Evolutionary conservation across 768 basidiomycete genomes (phyloP).

Genomic region (Rhodotorula toruloides): DNA sequence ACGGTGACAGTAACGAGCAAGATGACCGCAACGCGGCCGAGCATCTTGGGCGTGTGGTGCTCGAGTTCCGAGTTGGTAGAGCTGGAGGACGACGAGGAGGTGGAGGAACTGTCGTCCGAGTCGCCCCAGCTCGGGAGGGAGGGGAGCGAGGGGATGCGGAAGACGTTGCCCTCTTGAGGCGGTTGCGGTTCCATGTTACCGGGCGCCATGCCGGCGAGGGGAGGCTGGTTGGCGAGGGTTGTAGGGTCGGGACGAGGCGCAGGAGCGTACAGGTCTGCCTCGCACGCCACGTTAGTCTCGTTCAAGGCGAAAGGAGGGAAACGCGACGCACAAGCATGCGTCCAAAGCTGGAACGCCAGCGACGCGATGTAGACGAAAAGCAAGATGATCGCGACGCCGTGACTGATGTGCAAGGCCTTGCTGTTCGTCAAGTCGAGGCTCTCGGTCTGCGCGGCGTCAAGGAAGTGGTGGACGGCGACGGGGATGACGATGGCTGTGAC

Average conservation of each 20-base stretch:
- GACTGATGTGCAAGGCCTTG: constrained; percentile 35
- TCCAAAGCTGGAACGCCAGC: constrained; percentile 40
- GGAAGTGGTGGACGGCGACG: constrained; percentile 61
- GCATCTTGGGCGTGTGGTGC: constrained; percentile 55
- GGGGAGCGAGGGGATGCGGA: constrained; percentile 48
- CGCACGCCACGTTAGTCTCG: constrained; percentile 76
- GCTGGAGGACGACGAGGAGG: constrained; percentile 57
- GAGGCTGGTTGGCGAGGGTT: background rate
- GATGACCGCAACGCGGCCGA: constrained; percentile 58
- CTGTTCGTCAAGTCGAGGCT: constrained; percentile 8
- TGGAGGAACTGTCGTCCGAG: too few relatives aligned
- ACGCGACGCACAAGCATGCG: constrained; percentile 55
- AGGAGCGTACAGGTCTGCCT: constrained; percentile 55
- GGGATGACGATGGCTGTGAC: constrained; percentile 40
- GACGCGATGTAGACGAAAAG: constrained; percentile 59
- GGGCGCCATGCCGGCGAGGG: constrained; percentile 39
- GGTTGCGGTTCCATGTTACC: constrained; percentile 28
- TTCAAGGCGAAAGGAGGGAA: constrained; percentile 50
- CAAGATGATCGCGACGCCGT: constrained; percentile 58
- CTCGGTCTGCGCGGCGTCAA: background rate
- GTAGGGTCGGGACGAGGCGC: constrained; percentile 16
- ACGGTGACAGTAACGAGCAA: constrained; percentile 49
- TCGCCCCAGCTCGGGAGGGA: constrained; percentile 28
- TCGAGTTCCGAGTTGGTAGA: constrained; percentile 58
- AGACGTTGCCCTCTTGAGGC: constrained; percentile 24